These are phyloP conservation scores for Podospora appendiculata DNA, from an alignment of 495 filamentous ascomycete genomes.

Conservation along the genomic window DNA sequence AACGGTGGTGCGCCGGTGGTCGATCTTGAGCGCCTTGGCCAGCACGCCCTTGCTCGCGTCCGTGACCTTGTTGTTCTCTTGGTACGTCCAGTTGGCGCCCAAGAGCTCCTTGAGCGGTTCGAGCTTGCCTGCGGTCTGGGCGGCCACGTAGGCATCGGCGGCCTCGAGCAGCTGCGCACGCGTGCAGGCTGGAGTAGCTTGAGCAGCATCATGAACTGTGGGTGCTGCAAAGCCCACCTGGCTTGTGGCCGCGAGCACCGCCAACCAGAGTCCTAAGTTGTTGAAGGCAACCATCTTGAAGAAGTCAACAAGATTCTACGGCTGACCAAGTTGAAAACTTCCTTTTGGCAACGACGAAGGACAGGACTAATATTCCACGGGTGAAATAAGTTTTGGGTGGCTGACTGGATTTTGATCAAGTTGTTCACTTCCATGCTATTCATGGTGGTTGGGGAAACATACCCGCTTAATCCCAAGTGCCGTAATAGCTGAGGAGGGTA, in stretches of 20 bases:
- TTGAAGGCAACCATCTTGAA: no score
- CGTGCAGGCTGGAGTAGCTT: slow-evolving; percentile 1
- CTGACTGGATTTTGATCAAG: no score
- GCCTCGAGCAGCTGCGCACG: slow-evolving; percentile 24
- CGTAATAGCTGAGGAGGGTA: neutral
- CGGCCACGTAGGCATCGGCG: slow-evolving; percentile 33
- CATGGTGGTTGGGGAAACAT: neutral
- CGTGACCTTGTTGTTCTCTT: slow-evolving; percentile 22
- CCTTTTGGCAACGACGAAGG: no score
- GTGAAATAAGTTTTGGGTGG: no score
- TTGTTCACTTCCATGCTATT: no score
- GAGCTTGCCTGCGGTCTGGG: slow-evolving; percentile 26
- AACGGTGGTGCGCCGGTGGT: slow-evolving; percentile 23
- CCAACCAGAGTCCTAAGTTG: no score
- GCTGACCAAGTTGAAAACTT: no score
- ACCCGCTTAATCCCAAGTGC: slow-evolving; percentile 1
- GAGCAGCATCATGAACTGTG: no score
- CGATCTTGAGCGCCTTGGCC: slow-evolving; percentile 19
- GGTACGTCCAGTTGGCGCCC: slow-evolving; percentile 10
- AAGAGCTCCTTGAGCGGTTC: slow-evolving; percentile 8
- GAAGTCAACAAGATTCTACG: no score
- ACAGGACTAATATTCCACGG: no score
- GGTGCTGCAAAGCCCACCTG: no score
- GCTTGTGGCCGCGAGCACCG: no score
- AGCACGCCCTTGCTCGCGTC: slow-evolving; percentile 21